Evolutionary conservation across 305 asterid genomes (phyloP).

Genomic region (Fraxinus ornus): DNA sequence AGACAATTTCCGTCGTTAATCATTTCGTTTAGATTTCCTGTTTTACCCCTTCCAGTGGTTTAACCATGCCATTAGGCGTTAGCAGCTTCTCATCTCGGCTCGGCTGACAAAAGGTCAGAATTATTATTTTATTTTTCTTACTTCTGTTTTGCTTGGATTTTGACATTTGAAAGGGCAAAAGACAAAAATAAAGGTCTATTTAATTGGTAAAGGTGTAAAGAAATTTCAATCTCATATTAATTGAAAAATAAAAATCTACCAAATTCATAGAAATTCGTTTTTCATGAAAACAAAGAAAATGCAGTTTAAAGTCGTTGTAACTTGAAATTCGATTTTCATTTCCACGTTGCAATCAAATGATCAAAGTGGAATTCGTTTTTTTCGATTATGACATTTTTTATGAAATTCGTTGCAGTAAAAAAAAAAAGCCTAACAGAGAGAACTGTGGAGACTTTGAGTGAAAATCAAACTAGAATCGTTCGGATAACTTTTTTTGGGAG

Average conservation of each 20-base stretch:
- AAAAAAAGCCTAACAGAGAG: neutral
- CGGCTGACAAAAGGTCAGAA: neutral
- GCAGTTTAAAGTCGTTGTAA: too few species aligned
- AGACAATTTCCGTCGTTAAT: neutral
- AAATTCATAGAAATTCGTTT: too few species aligned
- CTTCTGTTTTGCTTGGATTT: neutral
- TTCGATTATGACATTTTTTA: too few species aligned
- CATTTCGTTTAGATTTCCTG: neutral
- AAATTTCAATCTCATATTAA: too few species aligned
- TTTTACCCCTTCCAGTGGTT: neutral
- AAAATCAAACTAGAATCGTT: neutral
- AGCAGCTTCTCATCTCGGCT: neutral
- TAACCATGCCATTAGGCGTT: neutral
- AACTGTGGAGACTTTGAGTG: neutral
- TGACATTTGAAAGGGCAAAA: neutral
- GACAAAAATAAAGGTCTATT: neutral
- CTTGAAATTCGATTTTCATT: too few species aligned
- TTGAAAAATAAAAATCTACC: too few species aligned
- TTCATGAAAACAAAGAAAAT: too few species aligned
- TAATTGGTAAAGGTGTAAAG: too few species aligned
- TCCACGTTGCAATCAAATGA: too few species aligned
- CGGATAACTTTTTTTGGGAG: neutral
- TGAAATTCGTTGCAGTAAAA: too few species aligned
- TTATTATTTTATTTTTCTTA: neutral
- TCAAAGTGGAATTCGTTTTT: too few species aligned